Evolutionary conservation across 129 eudicot genomes (phyloP), one percentile per base, ranked within the genome.

Genomic region (Saussurea involucrata): DNA sequence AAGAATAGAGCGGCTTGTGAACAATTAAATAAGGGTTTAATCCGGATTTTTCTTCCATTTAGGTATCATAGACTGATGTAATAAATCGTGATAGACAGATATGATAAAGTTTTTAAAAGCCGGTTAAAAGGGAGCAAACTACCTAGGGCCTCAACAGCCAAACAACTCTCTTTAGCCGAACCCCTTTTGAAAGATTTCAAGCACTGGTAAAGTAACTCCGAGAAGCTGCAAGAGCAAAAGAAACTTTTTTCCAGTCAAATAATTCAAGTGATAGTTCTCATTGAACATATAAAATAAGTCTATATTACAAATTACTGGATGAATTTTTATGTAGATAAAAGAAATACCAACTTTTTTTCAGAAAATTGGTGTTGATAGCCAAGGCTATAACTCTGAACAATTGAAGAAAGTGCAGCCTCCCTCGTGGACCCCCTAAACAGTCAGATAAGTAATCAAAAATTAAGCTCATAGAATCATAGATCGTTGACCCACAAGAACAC

Each of bases 61-160:
- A n/a, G n/a, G n/a, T n/a, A n/a, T n/a, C n/a, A n/a, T n/a, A n/a
- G n/a, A n/a, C n/a, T n/a, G n/a, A n/a, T n/a, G n/a, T n/a, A n/a
- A n/a, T n/a, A n/a, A n/a, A n/a, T n/a, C n/a, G n/a, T n/a, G n/a
- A n/a, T n/a, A n/a, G n/a, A n/a, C n/a, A n/a, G n/a, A n/a, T 49
- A 15, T 15, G 58, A 49, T 49, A 17, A 46, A 46, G 20, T 46
- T 46, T 49, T 15, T 1, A 4, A 40, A 34, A 34, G 40, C 40
- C 40, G 40, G 2, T 40, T 66, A 66, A 34, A 58, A 24, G 24
- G 53, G 79, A 63, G 29, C 33, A 66, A 84, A 29, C 29, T 71
- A 87, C 92, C 92, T 24, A 87, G 85, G 68, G 84, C 87, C 31
- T 73, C 85, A 79, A 74, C 44, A 64, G 88, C 92, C 71, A 84